Evolutionary conservation across 1,284 basidiomycete genomes (phyloP).

Genomic region (Boletus albobrunnescens): DNA sequence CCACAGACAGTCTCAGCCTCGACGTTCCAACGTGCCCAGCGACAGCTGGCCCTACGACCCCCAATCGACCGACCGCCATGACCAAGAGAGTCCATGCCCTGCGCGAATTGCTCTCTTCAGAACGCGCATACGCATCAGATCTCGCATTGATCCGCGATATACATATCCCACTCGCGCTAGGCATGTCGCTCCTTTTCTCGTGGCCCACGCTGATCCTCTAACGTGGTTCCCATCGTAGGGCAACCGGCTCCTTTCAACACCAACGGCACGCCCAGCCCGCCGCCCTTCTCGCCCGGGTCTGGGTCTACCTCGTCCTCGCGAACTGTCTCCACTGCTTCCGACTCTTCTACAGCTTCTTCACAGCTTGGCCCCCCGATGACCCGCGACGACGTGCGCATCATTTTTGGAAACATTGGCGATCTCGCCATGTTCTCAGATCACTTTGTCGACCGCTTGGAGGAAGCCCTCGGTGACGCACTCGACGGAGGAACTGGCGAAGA

Average conservation of each 20-base stretch:
- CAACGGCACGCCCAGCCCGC: slow-evolving; percentile 29
- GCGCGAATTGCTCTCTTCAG: slow-evolving; percentile 79
- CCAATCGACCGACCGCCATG: slow-evolving; percentile 30
- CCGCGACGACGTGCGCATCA: slow-evolving; percentile 57
- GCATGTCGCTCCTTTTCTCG: slow-evolving; percentile 35
- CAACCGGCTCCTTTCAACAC: slow-evolving; percentile 41
- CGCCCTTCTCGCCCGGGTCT: slow-evolving; percentile 31
- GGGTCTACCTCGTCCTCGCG: slow-evolving; percentile 32
- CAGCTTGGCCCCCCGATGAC: slow-evolving; percentile 59
- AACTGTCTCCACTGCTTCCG: slow-evolving; percentile 33
- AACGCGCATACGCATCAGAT: slow-evolving; percentile 85
- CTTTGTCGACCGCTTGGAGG: slow-evolving; percentile 48
- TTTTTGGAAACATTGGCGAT: slow-evolving; percentile 68
- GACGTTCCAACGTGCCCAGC: slow-evolving; percentile 8
- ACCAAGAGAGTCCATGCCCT: slow-evolving; percentile 82
- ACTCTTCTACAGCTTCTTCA: slow-evolving; percentile 42
- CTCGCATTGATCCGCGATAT: slow-evolving; percentile 81
- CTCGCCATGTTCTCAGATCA: slow-evolving; percentile 63
- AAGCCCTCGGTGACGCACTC: slow-evolving; percentile 43
- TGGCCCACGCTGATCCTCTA: slow-evolving; percentile 8
- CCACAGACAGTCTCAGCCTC: slow-evolving; percentile 26
- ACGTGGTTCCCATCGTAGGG: slow-evolving; percentile 33
- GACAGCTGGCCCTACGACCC: slow-evolving; percentile 2
- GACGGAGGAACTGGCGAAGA: slow-evolving; percentile 58
- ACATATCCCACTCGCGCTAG: slow-evolving; percentile 74